A percentile compares a stretch with the other conserved stretches of the same genome.
Evolutionary conservation across 768 basidiomycete genomes (phyloP).

Genomic region (Rhodosporidiobolus sp.): DNA sequence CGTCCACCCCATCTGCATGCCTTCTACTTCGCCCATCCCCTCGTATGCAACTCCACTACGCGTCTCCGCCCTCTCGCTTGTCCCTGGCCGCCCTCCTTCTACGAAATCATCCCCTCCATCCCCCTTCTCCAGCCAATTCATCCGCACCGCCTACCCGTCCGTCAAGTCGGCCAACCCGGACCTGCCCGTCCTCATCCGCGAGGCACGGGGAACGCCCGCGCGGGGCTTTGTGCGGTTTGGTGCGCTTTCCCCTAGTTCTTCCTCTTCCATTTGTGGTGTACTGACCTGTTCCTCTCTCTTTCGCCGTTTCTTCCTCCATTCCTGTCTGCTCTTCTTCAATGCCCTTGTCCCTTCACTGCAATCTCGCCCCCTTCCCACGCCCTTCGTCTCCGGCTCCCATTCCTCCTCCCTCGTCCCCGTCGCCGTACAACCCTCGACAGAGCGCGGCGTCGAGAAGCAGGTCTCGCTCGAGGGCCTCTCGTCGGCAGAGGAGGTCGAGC

Average conservation of each 20-base stretch:
- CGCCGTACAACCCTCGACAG: slow-evolving; percentile 8
- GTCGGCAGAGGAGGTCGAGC: slow-evolving; percentile 43
- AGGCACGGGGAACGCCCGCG: slow-evolving; percentile 44
- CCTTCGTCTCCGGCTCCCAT: background rate
- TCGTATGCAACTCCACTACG: too few relatives aligned
- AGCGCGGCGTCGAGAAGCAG: slow-evolving; percentile 44
- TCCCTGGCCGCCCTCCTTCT: background rate
- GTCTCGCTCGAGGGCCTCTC: slow-evolving; percentile 39
- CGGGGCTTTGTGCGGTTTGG: slow-evolving; percentile 44
- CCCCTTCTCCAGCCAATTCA: slow-evolving; percentile 35
- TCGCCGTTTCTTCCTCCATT: background rate
- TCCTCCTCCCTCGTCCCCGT: background rate
- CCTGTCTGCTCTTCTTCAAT: background rate
- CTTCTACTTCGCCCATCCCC: background rate
- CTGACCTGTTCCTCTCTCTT: background rate
- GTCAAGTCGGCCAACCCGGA: slow-evolving; percentile 45
- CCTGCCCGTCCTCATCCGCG: slow-evolving; percentile 44
- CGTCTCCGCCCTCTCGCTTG: background rate
- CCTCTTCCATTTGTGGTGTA: background rate
- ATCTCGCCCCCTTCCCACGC: background rate
- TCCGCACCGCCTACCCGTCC: slow-evolving; percentile 38
- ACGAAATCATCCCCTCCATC: background rate
- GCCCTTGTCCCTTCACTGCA: background rate
- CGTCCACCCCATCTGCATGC: background rate
- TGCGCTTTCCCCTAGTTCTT: slow-evolving; percentile 14